Evolutionary conservation across 345 rosid species (phyloP), one percentile per base, ranked within the genome.

Genomic region (Acer negundo): DNA sequence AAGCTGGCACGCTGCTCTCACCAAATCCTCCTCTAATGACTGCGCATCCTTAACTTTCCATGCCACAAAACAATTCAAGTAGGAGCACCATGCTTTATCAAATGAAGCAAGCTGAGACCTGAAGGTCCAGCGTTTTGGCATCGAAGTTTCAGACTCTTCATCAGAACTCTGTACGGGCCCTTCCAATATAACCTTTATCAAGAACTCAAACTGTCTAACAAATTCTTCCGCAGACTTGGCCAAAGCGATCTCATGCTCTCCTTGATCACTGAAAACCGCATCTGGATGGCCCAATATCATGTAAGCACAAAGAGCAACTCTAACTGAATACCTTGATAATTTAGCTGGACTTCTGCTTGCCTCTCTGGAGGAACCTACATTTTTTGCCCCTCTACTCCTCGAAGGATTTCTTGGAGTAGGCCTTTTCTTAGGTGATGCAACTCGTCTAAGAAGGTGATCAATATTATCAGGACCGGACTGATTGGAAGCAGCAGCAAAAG

Each of bases 41-140:
- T 84, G 88, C 17, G 99, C 99, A 84, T 97, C 99, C 85, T 92
- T 94, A 65, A 93, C 97, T 83, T 97, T 97, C 99, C 99, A 97
- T 83, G 85, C 91, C 69, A 87, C 99, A 88, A 97, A 97, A 62
- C 90, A 89, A 80, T 89, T 94, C 86, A 97, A 75, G 78, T 90
- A 97, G 65, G 85, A 82, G 73, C 93, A 90, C 98, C 98, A 97
- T 20, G 94, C 92, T 83, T 84, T 90, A 82, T 97, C 99, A 82
- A 97, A 94, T 17, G 86, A 83, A 10, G 85, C 86, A 77, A 94
- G 87, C 88, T 97, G 98, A 55, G 89, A 84, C 80, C 92, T 89
- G 81, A 94, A 80, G 72, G 95, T 94, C 80, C 87, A 84, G 26
- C 82, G 90, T 65, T 83, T 88, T n/a, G 86, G 80, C 55, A 73